These are phyloP conservation scores for Stemphylium beticola DNA, from an alignment of 2,329 filamentous ascomycete genomes.

Conservation along the genomic window DNA sequence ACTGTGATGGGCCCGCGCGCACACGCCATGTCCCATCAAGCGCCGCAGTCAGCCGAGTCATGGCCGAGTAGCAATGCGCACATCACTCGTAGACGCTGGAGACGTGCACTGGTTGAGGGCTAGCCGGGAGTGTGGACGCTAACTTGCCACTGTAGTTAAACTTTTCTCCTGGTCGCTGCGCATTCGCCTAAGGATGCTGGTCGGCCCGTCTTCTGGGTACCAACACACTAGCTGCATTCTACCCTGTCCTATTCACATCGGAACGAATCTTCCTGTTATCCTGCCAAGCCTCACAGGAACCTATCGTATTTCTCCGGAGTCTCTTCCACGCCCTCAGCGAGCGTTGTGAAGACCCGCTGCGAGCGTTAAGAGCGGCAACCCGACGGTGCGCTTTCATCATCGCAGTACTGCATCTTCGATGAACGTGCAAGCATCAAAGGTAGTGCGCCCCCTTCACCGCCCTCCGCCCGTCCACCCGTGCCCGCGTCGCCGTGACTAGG, in stretches of 20 bases:
- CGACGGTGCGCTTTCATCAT: constrained; percentile 29
- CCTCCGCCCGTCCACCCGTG: constrained; percentile 18
- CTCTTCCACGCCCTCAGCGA: constrained; percentile 18
- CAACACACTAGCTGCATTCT: constrained; percentile 17
- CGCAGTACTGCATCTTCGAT: constrained; percentile 18
- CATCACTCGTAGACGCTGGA: constrained; percentile 23
- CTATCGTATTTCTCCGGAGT: constrained; percentile 26
- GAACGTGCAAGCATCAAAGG: constrained; percentile 30
- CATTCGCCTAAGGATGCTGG: constrained; percentile 20
- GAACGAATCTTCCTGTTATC: constrained; percentile 21
- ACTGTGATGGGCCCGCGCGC: constrained; percentile 18
- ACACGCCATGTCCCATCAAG: constrained; percentile 30
- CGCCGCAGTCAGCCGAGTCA: constrained; percentile 36
- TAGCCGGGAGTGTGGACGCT: constrained; percentile 30
- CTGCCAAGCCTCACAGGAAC: constrained; percentile 22
- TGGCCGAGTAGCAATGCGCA: constrained; percentile 34
- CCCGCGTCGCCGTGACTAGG: constrained; percentile 6
- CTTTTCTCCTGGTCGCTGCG: constrained; percentile 26
- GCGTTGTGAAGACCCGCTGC: constrained; percentile 6
- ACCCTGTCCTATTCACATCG: constrained; percentile 23
- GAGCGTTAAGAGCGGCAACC: constrained; percentile 15
- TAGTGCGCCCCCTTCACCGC: constrained; percentile 30
- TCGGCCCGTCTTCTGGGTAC: constrained; percentile 33
- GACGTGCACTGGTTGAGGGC: constrained; percentile 18
- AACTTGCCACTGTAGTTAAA: constrained; percentile 37